phyloP scores from a whole-genome alignment of 2,329 filamentous ascomycete genomes.

The Fusarium proliferatum region DNA sequence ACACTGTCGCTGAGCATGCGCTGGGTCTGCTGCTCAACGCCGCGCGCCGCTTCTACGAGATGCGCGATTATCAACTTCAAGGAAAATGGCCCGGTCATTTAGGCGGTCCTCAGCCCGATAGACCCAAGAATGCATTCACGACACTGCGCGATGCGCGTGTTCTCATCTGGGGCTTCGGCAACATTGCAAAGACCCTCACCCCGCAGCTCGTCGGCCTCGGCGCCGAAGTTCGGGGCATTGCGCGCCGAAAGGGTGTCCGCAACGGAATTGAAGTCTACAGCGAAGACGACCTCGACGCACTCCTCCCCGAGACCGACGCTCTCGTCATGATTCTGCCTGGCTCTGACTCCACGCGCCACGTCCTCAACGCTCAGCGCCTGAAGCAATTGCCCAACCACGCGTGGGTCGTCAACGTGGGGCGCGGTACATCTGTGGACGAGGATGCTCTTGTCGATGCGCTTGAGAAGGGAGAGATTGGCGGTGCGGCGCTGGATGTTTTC shows the following conservation, averaged over 20 bases:
- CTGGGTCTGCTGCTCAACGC: slow-evolving; percentile 67
- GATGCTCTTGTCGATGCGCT: slow-evolving; percentile 60
- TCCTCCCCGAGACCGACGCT: slow-evolving; percentile 69
- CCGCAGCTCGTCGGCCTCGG: slow-evolving; percentile 66
- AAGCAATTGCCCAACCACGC: slow-evolving; percentile 66
- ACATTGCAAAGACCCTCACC: slow-evolving; percentile 71
- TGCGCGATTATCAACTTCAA: slow-evolving; percentile 70
- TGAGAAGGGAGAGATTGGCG: slow-evolving; percentile 56
- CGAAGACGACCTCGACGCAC: slow-evolving; percentile 63
- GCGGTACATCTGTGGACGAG: slow-evolving; percentile 62
- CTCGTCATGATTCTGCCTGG: slow-evolving; percentile 76
- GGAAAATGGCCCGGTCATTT: slow-evolving; percentile 70
- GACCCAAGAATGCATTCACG: slow-evolving; percentile 67
- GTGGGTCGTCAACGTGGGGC: slow-evolving; percentile 65
- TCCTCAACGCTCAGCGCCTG: slow-evolving; percentile 65
- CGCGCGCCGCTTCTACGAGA: slow-evolving; percentile 69
- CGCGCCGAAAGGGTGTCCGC: slow-evolving; percentile 66
- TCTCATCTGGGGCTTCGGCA: slow-evolving; percentile 73
- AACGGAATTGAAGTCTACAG: slow-evolving; percentile 67
- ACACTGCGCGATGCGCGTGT: slow-evolving; percentile 69
- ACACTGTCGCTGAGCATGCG: slow-evolving; percentile 73
- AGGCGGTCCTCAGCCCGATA: slow-evolving; percentile 69
- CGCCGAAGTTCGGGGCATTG: slow-evolving; percentile 68
- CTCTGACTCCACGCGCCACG: slow-evolving; percentile 65
- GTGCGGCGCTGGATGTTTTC: slow-evolving; percentile 63